phyloP scores from a whole-genome alignment of 1,284 basidiomycete species.

The Exobasidium cylindrosporum region DNA sequence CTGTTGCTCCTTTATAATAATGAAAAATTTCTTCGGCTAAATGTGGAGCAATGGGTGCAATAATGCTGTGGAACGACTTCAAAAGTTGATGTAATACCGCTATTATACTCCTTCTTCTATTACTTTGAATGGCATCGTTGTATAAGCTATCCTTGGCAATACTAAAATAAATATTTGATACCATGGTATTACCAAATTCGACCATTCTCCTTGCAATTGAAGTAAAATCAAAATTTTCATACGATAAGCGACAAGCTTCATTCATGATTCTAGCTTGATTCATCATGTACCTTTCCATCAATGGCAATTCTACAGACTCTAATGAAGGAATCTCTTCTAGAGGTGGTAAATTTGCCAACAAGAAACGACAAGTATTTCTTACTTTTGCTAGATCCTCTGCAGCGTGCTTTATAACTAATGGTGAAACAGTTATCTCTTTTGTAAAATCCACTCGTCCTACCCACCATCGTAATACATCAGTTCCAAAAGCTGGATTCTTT shows the following conservation, averaged over 20 bases:
- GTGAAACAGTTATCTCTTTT: constrained; percentile 80
- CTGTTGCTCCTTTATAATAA: constrained; percentile 44
- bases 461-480: constrained; percentile 87
- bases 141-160: constrained; percentile 88
- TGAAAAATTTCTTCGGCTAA: constrained; percentile 85
- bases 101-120: constrained; percentile 66
- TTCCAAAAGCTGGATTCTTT: constrained; percentile 74
- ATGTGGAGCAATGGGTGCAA: constrained; percentile 86
- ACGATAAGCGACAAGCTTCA: constrained; percentile 66
- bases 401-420: constrained; percentile 72
- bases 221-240: constrained; percentile 76
- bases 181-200: constrained; percentile 58
- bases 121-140: constrained; percentile 63
- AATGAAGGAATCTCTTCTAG: constrained; percentile 11
- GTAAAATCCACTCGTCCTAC: constrained; percentile 86
- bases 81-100: constrained; percentile 75
- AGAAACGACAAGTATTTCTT: constrained; percentile 83
- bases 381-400: constrained; percentile 79
- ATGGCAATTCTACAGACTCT: constrained; percentile 16
- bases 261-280: constrained; percentile 77
- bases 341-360: constrained; percentile 69
- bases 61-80: constrained; percentile 67
- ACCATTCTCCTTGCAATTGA: constrained; percentile 58
- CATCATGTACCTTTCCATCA: constrained; percentile 68
- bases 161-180: constrained; percentile 76